Evolutionary conservation across 2,329 filamentous ascomycete species (phyloP).

Genomic region (Davidsoniella eucalypti): DNA sequence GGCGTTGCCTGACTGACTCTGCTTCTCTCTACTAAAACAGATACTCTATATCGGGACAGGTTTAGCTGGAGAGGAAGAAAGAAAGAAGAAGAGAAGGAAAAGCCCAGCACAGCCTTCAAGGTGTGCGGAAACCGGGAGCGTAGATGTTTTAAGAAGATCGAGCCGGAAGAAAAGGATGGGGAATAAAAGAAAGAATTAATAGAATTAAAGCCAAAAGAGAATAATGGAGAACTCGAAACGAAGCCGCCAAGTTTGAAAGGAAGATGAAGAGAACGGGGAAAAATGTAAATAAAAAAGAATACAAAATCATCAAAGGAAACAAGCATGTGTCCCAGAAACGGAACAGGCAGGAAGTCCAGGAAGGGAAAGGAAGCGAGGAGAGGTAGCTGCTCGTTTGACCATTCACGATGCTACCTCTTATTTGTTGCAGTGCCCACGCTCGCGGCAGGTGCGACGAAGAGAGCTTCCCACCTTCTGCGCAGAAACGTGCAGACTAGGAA

Average conservation of each 20-base stretch:
- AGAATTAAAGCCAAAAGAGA: slow-evolving; percentile 13
- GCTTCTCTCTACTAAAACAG: no score
- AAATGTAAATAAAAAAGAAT: background rate
- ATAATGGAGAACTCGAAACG: background rate
- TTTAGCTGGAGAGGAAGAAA: background rate
- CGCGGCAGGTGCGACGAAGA: no score
- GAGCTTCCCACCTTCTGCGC: no score
- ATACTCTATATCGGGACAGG: background rate
- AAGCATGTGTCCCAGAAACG: no score
- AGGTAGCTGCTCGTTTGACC: background rate
- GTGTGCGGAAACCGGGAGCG: background rate
- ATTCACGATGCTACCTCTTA: background rate
- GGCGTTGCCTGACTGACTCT: no score
- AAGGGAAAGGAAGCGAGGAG: no score
- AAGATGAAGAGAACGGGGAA: slow-evolving; percentile 1
- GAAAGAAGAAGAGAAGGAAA: background rate
- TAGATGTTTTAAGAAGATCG: slow-evolving; percentile 1
- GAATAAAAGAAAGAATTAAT: slow-evolving; percentile 19
- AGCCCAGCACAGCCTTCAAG: background rate
- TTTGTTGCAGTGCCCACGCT: no score
- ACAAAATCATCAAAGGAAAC: background rate
- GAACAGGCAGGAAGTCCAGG: background rate
- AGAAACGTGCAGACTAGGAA: background rate
- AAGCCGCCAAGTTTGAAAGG: background rate
- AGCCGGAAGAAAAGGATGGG: slow-evolving; percentile 13